Evolutionary conservation across 2,329 filamentous ascomycete genomes (phyloP), one percentile per base, ranked within the genome.

Genomic region (Paradendryphiella salina): DNA sequence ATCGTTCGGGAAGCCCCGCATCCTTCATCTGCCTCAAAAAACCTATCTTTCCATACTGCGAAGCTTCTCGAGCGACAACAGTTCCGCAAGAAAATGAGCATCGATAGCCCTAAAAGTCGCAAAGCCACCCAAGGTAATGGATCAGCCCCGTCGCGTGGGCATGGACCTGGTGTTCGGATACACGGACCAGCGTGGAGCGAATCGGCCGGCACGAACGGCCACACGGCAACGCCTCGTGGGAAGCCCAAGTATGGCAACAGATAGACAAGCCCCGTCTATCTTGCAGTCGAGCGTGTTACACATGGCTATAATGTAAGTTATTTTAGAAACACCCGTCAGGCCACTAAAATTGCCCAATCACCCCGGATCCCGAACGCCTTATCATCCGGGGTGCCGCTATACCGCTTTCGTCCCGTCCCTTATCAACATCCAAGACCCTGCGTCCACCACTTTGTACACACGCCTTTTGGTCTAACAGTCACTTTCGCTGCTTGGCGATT

Each of bases 131-230:
- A 31, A 15, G 38, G 14, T 31, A 23, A 37, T 33, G 33, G 32
- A 42, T 39, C 32, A 33, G 20, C 44, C 36, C 26, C 44, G 44
- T 42, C 37, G 38, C 20, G 20, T 47, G n/a, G 44, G 49, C 49
- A 48, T 41, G 34, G 44, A 45, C 54, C 51, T 53, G 52, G 60
- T 50, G 58, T 56, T 59, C 66, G 63, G 66, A 40, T 60, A 61
- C 46, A 42, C 64, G 63, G 63, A 52, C 50, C 47, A 52, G 28
- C 15, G 13, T 4, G 21, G 50, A 46, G 33, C 60, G 54, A 65
- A 64, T 65, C 56, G 61, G 37, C 45, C 29, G 33, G 43, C 20
- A 45, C 28, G 33, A 46, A 54, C 47, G 35, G 57, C 54, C 38
- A 46, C 47, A 56, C 48, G 53, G 52, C 50, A 53, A 43, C 54